Evolutionary conservation across 805 yeast genomes (phyloP).

Genomic region (Maudiozyma pseudohumilis): DNA sequence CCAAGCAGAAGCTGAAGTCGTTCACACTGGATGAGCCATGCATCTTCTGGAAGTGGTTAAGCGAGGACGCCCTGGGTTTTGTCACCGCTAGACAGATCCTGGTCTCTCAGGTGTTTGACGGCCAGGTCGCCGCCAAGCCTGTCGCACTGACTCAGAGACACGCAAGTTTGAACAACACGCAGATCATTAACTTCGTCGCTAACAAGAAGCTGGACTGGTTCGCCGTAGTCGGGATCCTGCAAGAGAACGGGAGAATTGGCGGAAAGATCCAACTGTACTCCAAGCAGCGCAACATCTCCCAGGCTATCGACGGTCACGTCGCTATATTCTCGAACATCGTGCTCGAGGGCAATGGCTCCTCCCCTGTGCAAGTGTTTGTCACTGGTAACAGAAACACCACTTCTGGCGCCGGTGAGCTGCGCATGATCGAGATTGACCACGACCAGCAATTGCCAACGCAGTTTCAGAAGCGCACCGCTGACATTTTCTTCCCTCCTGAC

Average conservation of each 20-base stretch:
- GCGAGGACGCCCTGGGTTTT: slow-evolving; percentile 63
- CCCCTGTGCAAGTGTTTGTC: slow-evolving; percentile 77
- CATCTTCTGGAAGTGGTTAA: slow-evolving; percentile 92
- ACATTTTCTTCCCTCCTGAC: slow-evolving; percentile 93
- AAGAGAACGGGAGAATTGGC: slow-evolving; percentile 85
- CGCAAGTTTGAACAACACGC: slow-evolving; percentile 64
- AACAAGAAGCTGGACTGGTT: slow-evolving; percentile 82
- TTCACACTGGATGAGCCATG: slow-evolving; percentile 81
- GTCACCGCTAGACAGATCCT: slow-evolving; percentile 69
- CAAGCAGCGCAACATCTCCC: slow-evolving; percentile 82
- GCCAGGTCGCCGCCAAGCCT: slow-evolving; percentile 72
- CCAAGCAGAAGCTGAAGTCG: slow-evolving; percentile 83
- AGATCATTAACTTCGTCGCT: slow-evolving; percentile 82
- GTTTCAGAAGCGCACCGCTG: slow-evolving; percentile 81
- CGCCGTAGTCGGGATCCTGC: slow-evolving; percentile 90
- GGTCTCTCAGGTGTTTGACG: slow-evolving; percentile 78
- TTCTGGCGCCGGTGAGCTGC: slow-evolving; percentile 70
- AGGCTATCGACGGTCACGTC: slow-evolving; percentile 96
- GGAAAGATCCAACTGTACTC: slow-evolving; percentile 94
- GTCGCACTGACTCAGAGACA: slow-evolving; percentile 74
- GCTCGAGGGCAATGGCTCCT: slow-evolving; percentile 56
- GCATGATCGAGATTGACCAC: slow-evolving; percentile 93
- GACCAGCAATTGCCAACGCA: slow-evolving; percentile 64
- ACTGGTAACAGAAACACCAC: slow-evolving; percentile 83
- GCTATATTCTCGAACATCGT: slow-evolving; percentile 74